These are phyloP conservation scores for Mycena kentingensis DNA, from an alignment of 768 basidiomycete genomes.

Conservation along the genomic window DNA sequence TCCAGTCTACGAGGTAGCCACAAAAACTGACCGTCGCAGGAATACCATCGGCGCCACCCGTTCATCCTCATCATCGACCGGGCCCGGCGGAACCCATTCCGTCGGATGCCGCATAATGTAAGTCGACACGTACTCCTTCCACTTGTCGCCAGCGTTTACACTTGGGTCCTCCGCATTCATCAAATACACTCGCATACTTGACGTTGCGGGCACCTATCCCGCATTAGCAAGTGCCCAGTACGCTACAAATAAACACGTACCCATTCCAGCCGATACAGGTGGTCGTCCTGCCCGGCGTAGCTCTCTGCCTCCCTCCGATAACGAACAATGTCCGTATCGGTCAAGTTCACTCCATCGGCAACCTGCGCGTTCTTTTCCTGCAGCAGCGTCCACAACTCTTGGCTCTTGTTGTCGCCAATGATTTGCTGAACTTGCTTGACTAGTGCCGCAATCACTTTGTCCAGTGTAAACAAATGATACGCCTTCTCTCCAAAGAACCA, in stretches of 20 bases:
- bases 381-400: conserved; percentile 80
- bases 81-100: conserved; percentile 59
- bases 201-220: conserved; percentile 55
- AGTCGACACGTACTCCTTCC: conserved; percentile 74
- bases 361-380: conserved; percentile 59
- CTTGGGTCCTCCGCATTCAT: conserved; percentile 67
- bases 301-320: conserved; percentile 82
- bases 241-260: conserved; percentile 42
- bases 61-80: conserved; percentile 32
- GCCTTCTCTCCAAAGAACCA: conserved; percentile 94
- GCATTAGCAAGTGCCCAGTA: conserved; percentile 8
- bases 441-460: conserved; percentile 85
- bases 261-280: conserved; percentile 80
- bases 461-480: conserved; percentile 89
- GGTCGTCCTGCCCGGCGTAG: conserved; percentile 72
- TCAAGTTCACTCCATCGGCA: conserved; percentile 36
- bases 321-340: conserved; percentile 67
- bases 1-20: conserved; percentile 22
- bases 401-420: conserved; percentile 79
- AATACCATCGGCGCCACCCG: conserved; percentile 43
- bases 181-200: conserved; percentile 61
- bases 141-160: conserved; percentile 61
- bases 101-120: conserved; percentile 72
- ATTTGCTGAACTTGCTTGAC: conserved; percentile 95
- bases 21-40: conserved; percentile 55